These are phyloP conservation scores for Tetragonia tetragonoides DNA, from an alignment of 148 eudicot genomes.

Conservation along the genomic window DNA sequence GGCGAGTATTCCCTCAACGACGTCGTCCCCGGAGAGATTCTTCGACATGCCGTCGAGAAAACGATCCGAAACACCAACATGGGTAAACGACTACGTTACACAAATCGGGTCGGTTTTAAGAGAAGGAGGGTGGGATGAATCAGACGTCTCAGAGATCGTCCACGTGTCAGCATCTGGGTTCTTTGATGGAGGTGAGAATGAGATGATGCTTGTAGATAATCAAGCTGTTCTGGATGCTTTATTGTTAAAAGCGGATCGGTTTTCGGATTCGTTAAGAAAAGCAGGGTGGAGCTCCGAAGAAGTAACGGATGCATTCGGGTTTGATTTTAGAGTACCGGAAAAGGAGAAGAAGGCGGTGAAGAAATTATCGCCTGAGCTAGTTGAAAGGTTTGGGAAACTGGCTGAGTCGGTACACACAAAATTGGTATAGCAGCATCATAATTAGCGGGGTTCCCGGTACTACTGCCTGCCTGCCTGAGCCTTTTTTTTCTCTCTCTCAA, in stretches of 20 bases:
- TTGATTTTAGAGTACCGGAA: constrained; percentile 58
- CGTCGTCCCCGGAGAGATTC: constrained; percentile 64
- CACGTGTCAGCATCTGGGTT: constrained; percentile 81
- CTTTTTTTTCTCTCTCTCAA: neutral
- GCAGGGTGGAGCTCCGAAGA: constrained; percentile 98
- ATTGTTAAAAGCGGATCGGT: constrained; percentile 69
- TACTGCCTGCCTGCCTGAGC: neutral
- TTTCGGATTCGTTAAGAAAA: constrained; percentile 65
- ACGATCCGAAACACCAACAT: constrained; percentile 45
- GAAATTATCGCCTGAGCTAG: constrained; percentile 71
- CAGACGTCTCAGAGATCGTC: constrained; percentile 75
- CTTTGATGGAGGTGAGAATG: constrained; percentile 67
- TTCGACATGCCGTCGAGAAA: constrained; percentile 37
- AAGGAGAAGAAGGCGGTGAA: constrained; percentile 56
- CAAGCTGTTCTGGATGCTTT: constrained; percentile 78
- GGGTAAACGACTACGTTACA: constrained; percentile 67
- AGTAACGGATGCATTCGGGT: constrained; percentile 79
- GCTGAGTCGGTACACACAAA: constrained; percentile 53
- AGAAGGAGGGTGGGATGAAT: constrained; percentile 81
- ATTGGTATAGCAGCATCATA: constrained; percentile 22
- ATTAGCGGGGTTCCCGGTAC: constrained; percentile 26
- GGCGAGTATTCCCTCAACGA: constrained; percentile 20
- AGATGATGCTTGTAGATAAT: constrained; percentile 70
- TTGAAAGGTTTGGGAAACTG: constrained; percentile 61
- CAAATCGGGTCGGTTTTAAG: constrained; percentile 76